Conservation (phyloP, 208 protist species). For the Leishmania guyanensis region DNA sequence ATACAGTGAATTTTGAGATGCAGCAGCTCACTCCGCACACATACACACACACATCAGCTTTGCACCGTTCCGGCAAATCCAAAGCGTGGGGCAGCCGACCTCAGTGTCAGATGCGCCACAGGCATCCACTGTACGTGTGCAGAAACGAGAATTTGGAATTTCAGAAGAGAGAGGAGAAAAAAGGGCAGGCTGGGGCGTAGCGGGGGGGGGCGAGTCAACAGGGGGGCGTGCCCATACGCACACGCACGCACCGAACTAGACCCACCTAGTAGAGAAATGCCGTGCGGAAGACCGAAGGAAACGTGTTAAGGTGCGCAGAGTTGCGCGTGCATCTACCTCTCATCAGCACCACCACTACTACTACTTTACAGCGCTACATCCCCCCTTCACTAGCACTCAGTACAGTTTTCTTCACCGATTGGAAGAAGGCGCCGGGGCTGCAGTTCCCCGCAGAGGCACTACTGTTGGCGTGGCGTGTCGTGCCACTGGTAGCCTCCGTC, state of each 20-base stretch:
- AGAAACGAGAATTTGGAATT: not conserved
- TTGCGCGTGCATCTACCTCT: not conserved
- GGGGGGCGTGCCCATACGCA: not conserved
- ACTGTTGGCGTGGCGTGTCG: not conserved
- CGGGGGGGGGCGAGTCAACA: not conserved
- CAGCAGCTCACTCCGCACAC: not conserved
- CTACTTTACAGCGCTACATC: not conserved
- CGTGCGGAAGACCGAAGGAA: not conserved
- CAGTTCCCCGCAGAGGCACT: not conserved
- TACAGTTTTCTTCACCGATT: not conserved
- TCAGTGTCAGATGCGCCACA: too few species aligned
- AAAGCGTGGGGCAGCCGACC: not conserved
- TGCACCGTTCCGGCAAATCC: not conserved
- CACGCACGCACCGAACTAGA: not conserved
- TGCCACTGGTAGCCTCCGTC: not conserved
- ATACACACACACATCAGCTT: too few species aligned
- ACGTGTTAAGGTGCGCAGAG: not conserved
- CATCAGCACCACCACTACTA: not conserved
- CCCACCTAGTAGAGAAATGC: not conserved
- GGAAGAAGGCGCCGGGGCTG: not conserved
- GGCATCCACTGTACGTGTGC: too few species aligned
- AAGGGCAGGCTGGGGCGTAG: not conserved
- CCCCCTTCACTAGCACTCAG: not conserved
- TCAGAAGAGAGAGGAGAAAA: not conserved
- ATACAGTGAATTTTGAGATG: not conserved